phyloP scores from a whole-genome alignment of 345 rosid species.

The Lenwebbia sp. region DNA sequence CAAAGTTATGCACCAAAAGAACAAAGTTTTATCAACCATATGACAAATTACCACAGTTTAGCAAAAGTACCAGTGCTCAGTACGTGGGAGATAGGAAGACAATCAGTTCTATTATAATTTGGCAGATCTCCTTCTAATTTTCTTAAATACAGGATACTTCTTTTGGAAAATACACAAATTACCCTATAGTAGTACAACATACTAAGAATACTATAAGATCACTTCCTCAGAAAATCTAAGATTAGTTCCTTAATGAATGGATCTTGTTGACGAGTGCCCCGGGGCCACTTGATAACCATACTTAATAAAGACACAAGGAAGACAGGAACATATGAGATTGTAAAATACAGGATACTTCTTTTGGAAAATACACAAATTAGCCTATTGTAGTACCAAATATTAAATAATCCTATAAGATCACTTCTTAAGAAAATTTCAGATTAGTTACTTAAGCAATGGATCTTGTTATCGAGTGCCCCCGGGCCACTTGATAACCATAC shows the following conservation, averaged over 20 bases:
- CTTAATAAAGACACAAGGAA: neutral
- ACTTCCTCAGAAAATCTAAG: neutral
- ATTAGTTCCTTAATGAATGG: neutral
- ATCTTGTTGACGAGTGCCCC: neutral
- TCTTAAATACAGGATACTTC: neutral
- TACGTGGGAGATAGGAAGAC: neutral
- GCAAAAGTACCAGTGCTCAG: neutral
- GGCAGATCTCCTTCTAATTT: neutral
- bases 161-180: neutral
- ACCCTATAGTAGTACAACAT: neutral
- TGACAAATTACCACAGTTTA: neutral
- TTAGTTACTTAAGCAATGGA: neutral
- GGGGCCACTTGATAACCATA: neutral
- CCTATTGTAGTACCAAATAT: neutral
- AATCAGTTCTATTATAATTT: neutral
- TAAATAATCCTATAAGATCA: neutral
- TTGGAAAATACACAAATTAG: neutral
- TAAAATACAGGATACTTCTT: neutral
- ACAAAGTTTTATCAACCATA: neutral
- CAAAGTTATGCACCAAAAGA: neutral
- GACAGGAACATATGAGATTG: too few relatives aligned
- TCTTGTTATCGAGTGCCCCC: neutral
- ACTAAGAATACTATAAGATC: neutral
- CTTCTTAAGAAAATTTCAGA: neutral
- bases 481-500: neutral